Evolutionary conservation across 257 asterid species (phyloP).

Genomic region (Perilla frutescens): DNA sequence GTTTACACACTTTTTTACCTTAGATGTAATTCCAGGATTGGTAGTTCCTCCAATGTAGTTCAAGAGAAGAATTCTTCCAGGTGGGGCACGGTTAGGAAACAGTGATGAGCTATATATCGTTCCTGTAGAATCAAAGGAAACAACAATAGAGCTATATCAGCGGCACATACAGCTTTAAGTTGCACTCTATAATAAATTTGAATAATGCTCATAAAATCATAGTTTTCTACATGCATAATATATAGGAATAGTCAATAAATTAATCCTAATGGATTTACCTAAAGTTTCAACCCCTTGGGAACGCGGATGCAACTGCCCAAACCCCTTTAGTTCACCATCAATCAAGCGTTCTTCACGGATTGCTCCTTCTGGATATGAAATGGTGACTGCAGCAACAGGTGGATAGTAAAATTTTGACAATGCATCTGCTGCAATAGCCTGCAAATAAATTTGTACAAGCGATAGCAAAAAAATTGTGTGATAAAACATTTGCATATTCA

Average conservation of each 20-base stretch:
- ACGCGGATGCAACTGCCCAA: constrained; percentile 99
- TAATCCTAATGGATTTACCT: constrained; percentile 51
- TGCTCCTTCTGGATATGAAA: constrained; percentile 90
- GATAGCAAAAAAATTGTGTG: neutral
- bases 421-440: constrained; percentile 83
- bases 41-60: constrained; percentile 97
- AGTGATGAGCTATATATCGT: constrained; percentile 97
- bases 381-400: constrained; percentile 92
- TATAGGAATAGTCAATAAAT: constrained; percentile 25
- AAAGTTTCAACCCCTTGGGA: constrained; percentile 97
- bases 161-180: neutral
- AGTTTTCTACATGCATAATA: constrained; percentile 25
- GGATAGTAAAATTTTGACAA: constrained; percentile 83
- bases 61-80: constrained; percentile 86
- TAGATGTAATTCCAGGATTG: constrained; percentile 77
- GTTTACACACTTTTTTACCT: constrained; percentile 51
- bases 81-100: constrained; percentile 96
- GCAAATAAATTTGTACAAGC: constrained; percentile 35
- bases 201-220: neutral
- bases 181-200: constrained; percentile 1
- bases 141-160: constrained; percentile 23
- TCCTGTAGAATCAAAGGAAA: constrained; percentile 60
- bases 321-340: constrained; percentile 91
- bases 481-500: neutral
- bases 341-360: constrained; percentile 73